These are phyloP conservation scores for Pisolithus orientalis DNA, from an alignment of 768 basidiomycete species.

Conservation along the genomic window DNA sequence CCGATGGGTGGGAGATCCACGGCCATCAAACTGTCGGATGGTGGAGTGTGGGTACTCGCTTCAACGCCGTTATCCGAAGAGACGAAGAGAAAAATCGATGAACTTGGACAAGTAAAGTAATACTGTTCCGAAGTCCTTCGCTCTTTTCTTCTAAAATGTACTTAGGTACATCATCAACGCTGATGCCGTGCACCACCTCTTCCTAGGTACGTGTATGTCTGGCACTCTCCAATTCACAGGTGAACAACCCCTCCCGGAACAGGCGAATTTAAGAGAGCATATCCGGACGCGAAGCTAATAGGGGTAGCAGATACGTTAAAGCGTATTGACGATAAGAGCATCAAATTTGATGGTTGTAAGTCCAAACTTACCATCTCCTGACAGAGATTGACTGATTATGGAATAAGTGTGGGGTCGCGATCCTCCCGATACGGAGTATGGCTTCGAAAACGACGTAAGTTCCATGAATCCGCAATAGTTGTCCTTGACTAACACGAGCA, in stretches of 20 bases:
- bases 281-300: constrained; percentile 64
- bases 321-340: constrained; percentile 44
- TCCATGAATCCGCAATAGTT: background rate
- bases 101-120: constrained; percentile 67
- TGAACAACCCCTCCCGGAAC: constrained; percentile 17
- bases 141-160: constrained; percentile 1
- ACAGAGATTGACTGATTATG: background rate
- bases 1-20: constrained; percentile 83
- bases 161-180: constrained; percentile 53
- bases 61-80: constrained; percentile 65
- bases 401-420: constrained; percentile 54
- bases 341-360: constrained; percentile 61
- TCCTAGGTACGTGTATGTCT: constrained; percentile 36
- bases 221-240: constrained; percentile 9
- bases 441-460: constrained; percentile 66
- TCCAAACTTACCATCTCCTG: background rate
- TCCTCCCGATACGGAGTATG: constrained; percentile 58
- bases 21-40: constrained; percentile 61
- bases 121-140: background rate
- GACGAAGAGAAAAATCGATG: constrained; percentile 55
- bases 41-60: constrained; percentile 78
- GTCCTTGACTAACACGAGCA: background rate
- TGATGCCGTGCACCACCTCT: constrained; percentile 55
- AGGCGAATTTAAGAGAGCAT: constrained; percentile 65
- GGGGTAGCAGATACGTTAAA: constrained; percentile 52